These are phyloP conservation scores for Epichloe elymi DNA, from an alignment of 2,329 filamentous ascomycete species.

Conservation along the genomic window DNA sequence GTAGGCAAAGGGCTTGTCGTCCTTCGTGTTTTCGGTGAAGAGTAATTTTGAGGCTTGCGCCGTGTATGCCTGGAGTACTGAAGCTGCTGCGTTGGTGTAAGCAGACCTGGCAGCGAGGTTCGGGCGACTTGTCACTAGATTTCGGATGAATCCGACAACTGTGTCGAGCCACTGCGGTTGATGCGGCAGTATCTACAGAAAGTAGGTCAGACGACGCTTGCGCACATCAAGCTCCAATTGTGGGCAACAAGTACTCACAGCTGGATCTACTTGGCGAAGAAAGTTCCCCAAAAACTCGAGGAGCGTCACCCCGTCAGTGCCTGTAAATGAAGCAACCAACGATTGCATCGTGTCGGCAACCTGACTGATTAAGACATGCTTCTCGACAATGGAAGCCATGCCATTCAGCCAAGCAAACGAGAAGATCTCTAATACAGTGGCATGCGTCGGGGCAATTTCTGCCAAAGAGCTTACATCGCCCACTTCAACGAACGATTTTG, in stretches of 20 bases:
- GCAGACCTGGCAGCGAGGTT: conserved; percentile 41
- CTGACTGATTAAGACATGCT: conserved; percentile 19
- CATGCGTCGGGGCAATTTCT: conserved; percentile 41
- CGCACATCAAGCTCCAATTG: no score
- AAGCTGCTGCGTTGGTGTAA: conserved; percentile 45
- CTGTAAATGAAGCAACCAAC: conserved; percentile 40
- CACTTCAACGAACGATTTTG: conserved; percentile 32
- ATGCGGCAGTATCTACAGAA: conserved; percentile 31
- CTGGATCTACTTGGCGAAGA: conserved; percentile 33
- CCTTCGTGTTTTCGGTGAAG: conserved; percentile 32
- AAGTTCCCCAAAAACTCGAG: conserved; percentile 42
- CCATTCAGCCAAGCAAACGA: conserved; percentile 43
- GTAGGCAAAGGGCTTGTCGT: conserved; percentile 44
- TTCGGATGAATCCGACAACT: conserved; percentile 34
- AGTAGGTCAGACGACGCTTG: not conserved
- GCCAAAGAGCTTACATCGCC: conserved; percentile 41
- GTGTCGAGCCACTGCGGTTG: conserved; percentile 40
- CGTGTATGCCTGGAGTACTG: conserved; percentile 44
- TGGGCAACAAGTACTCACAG: conserved; percentile 23
- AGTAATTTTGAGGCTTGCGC: conserved; percentile 31
- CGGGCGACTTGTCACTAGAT: conserved; percentile 41
- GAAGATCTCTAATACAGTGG: conserved; percentile 42
- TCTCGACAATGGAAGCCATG: conserved; percentile 20
- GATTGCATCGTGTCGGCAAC: conserved; percentile 34
- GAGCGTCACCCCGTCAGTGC: conserved; percentile 47